These are phyloP conservation scores for Stachybotrys chlorohalonatus DNA, from an alignment of 2,329 filamentous ascomycete genomes.

Conservation along the genomic window DNA sequence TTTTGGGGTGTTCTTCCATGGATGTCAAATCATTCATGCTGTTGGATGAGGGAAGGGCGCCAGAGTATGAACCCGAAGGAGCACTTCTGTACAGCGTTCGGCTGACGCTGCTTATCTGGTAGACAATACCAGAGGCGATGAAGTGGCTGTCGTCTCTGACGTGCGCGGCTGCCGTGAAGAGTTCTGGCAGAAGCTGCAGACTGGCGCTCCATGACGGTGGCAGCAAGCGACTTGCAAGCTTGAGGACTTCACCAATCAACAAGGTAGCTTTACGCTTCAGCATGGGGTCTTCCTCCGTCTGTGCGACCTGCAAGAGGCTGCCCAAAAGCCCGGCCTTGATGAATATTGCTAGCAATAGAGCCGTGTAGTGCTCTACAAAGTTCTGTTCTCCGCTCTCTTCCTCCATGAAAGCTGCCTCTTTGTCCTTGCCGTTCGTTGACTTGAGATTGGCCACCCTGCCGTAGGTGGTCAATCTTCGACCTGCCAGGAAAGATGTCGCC, in stretches of 20 bases:
- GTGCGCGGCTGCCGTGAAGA: slow-evolving; percentile 68
- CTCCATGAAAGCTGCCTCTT: slow-evolving; percentile 46
- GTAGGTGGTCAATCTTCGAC: slow-evolving; percentile 87
- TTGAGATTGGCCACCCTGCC: slow-evolving; percentile 85
- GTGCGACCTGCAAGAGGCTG: slow-evolving; percentile 53
- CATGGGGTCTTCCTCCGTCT: slow-evolving; percentile 56
- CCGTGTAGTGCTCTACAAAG: slow-evolving; percentile 89
- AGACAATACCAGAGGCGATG: slow-evolving; percentile 80
- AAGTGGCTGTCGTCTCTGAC: slow-evolving; percentile 67
- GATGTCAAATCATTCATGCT: slow-evolving; percentile 37
- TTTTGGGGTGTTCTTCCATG: slow-evolving; percentile 49
- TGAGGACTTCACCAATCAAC: slow-evolving; percentile 82
- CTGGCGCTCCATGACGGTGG: slow-evolving; percentile 75
- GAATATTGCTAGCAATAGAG: slow-evolving; percentile 76
- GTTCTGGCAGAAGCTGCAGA: slow-evolving; percentile 78
- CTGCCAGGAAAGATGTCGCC: slow-evolving; percentile 92
- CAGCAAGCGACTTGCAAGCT: slow-evolving; percentile 77
- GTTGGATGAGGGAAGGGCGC: slow-evolving; percentile 30
- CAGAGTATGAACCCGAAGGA: slow-evolving; percentile 32
- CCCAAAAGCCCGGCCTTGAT: slow-evolving; percentile 69
- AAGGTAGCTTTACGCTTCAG: slow-evolving; percentile 84
- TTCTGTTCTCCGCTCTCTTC: slow-evolving; percentile 68
- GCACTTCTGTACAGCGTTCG: slow-evolving; percentile 79
- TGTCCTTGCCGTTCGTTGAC: slow-evolving; percentile 40
- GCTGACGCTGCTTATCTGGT: slow-evolving; percentile 97